Percentiles rank a stretch among this genome's conserved stretches.
These are phyloP conservation scores for Elsinoe necatrix DNA, from an alignment of 2,329 filamentous ascomycete species.

Conservation along the genomic window DNA sequence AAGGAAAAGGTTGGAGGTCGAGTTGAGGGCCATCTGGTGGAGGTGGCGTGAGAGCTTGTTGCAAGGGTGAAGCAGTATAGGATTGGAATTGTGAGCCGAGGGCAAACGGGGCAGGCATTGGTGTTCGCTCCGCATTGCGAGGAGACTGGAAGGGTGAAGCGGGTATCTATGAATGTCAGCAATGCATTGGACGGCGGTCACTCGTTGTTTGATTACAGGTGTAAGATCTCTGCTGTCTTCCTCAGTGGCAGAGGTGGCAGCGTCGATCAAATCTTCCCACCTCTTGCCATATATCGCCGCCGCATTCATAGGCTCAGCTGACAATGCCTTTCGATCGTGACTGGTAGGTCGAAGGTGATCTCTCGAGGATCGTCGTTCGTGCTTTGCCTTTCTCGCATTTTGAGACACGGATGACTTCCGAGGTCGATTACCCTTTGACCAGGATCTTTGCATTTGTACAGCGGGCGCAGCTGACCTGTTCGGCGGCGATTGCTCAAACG, in stretches of 20 bases:
- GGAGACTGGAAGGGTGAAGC: conserved; percentile 46
- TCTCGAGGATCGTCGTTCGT: conserved; percentile 72
- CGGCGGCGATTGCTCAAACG: conserved; percentile 71
- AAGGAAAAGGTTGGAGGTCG: conserved; percentile 67
- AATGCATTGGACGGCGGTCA: background rate
- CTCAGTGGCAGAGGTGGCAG: conserved; percentile 84
- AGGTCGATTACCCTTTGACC: conserved; percentile 60
- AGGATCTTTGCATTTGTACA: conserved; percentile 54
- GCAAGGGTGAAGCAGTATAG: conserved; percentile 83
- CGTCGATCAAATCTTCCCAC: conserved; percentile 95
- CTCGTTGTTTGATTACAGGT: conserved; percentile 47
- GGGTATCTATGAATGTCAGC: conserved; percentile 31
- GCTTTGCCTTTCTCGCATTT: conserved; percentile 63
- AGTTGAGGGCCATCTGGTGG: conserved; percentile 30
- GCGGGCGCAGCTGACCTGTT: conserved; percentile 81
- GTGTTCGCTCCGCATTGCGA: conserved; percentile 45
- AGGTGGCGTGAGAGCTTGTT: conserved; percentile 83
- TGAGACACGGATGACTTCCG: conserved; percentile 83
- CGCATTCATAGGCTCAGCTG: conserved; percentile 71
- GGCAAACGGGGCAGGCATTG: conserved; percentile 50
- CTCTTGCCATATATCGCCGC: conserved; percentile 69
- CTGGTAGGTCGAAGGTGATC: conserved; percentile 61
- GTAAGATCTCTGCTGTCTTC: conserved; percentile 83
- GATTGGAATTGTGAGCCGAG: conserved; percentile 47
- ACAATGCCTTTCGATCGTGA: conserved; percentile 71